Conservation (phyloP, 805 yeast genomes). For the Isabelozyma pseudorhagii region DNA sequence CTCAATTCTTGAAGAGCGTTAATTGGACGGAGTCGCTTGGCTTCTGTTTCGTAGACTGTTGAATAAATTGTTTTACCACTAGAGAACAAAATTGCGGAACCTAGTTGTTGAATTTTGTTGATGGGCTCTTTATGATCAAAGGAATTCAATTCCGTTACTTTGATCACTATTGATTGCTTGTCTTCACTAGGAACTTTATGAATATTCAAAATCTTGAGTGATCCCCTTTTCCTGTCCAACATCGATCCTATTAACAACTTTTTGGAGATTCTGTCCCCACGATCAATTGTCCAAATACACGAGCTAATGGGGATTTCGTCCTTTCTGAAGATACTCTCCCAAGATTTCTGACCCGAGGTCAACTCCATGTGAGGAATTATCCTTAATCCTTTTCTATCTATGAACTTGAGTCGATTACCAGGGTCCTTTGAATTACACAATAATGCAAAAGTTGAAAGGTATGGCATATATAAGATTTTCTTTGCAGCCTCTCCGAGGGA, state of each 20-base stretch:
- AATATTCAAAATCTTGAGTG: slow-evolving; percentile 35
- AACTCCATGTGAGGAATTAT: slow-evolving; percentile 20
- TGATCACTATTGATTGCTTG: slow-evolving; percentile 10
- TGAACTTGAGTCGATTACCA: slow-evolving; percentile 20
- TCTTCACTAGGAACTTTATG: slow-evolving; percentile 12
- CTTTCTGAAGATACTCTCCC: slow-evolving; percentile 14
- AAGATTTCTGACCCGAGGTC: slow-evolving; percentile 9
- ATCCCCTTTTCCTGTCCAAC: slow-evolving; percentile 16
- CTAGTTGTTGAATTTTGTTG: slow-evolving; percentile 31
- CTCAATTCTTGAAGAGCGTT: slow-evolving; percentile 20
- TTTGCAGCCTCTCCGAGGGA: slow-evolving; percentile 31
- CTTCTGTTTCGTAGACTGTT: slow-evolving; percentile 31
- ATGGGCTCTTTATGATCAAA: slow-evolving; percentile 31
- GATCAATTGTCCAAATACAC: slow-evolving; percentile 32
- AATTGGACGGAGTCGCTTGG: slow-evolving; percentile 29
- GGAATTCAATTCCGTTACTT: slow-evolving; percentile 27
- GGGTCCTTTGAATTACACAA: slow-evolving; percentile 27
- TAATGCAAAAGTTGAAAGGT: slow-evolving; percentile 24
- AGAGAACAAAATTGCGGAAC: slow-evolving; percentile 29
- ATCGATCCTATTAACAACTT: slow-evolving; percentile 32
- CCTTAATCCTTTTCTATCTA: slow-evolving; percentile 28
- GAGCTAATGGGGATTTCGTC: slow-evolving; percentile 30
- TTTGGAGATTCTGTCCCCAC: slow-evolving; percentile 29
- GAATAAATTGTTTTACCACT: slow-evolving; percentile 25
- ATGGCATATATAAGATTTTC: slow-evolving; percentile 26